phyloP scores from a whole-genome alignment of 352 stramenopile genomes.

The Aphanomyces astaci region DNA sequence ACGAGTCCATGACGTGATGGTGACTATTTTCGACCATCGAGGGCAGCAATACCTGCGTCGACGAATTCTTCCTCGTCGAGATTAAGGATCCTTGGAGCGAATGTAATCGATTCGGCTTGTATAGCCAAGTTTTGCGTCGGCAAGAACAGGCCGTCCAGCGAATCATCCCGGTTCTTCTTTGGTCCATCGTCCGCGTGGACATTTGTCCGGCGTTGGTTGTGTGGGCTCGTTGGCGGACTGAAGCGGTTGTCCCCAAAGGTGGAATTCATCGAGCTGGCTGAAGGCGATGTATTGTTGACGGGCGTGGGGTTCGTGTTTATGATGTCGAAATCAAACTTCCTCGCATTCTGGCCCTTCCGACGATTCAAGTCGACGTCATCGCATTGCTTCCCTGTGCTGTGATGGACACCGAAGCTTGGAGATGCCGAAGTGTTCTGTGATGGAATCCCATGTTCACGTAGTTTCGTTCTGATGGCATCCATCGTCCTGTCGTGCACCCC shows the following conservation, averaged over 20 bases:
- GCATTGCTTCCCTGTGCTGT: no score
- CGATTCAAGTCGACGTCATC: no score
- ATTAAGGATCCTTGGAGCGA: not conserved
- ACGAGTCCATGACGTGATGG: not conserved
- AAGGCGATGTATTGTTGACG: not conserved
- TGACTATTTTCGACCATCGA: not conserved
- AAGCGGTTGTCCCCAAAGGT: not conserved
- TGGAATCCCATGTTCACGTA: no score
- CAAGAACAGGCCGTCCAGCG: constrained; percentile 8
- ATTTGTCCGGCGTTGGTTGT: no score
- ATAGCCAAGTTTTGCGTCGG: not conserved
- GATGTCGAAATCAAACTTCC: not conserved
- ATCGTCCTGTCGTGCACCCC: no score
- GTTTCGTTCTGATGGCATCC: no score
- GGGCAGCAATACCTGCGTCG: constrained; percentile 4
- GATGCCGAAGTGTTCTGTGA: no score
- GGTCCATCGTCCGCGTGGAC: not conserved
- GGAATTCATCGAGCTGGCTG: not conserved
- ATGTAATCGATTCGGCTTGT: constrained; percentile 8
- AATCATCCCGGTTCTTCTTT: constrained; percentile 1
- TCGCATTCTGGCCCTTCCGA: no score
- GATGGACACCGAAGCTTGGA: no score
- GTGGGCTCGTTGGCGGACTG: not conserved
- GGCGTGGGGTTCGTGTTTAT: not conserved
- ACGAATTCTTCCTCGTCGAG: constrained; percentile 16